Base-by-base conservation (phyloP, 2,329 filamentous ascomycete genomes). In the Trichoderma koningiopsis region DNA sequence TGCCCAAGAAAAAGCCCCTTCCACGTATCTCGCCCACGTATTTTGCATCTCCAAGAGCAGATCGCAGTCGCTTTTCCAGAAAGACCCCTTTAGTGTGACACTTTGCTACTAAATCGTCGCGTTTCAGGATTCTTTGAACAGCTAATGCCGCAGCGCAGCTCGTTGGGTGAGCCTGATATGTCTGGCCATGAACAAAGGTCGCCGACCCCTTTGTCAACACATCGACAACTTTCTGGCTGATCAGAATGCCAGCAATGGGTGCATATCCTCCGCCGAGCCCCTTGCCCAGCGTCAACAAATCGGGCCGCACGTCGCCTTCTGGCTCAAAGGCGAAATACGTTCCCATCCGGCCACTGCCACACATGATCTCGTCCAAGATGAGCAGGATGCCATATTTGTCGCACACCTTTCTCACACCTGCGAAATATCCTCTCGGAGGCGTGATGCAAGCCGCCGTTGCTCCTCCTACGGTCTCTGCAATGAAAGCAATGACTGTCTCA, bases 291-390 rank as follows among this genome's bases (percentile, higher is more conserved):
- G 88, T 88, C 76, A 90, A 85, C 5, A 93, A 83, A 73, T 92
- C 90, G 0, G 90, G 90, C 1, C 66, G 66, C 1, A 83, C 82
- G 5, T 87, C 80, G 0, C 79, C 83, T 33, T 89, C 84, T 59
- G 87, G 82, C 72, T 90, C 83, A 85, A 87, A 92, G 1, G 87
- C 86, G 78, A 92, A 86, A 72, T 90, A 77, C 5, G 81, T 84
- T 0, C 88, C 89, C 0, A 83, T 84, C 1, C 88, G 81, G 1
- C 89, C 89, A 77, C 86, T 86, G 2, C 89, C 89, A 59, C 87
- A 90, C 90, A 94, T 92, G 56, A 93, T 85, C 63, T 95, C 92
- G 74, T 96, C 93, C 0, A 95, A 80, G 57, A 95, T 90, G n/a
- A 96, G 82, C 0, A 96, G 84, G 0, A 90, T 88, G 0, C 90